Percentiles rank a stretch among this genome's conserved stretches.
Evolutionary conservation across 176 grass and related monocot genomes (phyloP).

Genomic region (Leersia perrieri): DNA sequence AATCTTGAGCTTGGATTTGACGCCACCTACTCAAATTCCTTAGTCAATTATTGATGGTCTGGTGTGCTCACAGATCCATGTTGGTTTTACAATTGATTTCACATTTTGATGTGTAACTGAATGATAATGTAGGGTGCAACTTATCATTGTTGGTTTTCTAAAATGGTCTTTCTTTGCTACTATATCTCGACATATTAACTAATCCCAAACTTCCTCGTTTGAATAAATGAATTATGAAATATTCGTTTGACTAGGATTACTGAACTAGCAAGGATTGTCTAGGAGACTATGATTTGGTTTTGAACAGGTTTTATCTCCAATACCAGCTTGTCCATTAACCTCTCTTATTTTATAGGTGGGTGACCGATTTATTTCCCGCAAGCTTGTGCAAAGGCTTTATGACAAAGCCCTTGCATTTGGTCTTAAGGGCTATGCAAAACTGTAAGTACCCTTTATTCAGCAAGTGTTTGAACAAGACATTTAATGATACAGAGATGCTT

Average conservation of each 20-base stretch:
- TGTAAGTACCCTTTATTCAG: constrained; percentile 58
- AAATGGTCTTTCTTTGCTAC: background rate
- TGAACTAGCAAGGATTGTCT: constrained; percentile 1
- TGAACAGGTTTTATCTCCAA: constrained; percentile 9
- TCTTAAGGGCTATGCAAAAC: constrained; percentile 91
- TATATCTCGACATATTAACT: constrained; percentile 20
- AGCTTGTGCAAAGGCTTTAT: constrained; percentile 80
- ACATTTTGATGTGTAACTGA: constrained; percentile 8
- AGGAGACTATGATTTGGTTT: constrained; percentile 8
- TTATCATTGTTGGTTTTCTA: background rate
- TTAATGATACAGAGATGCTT: background rate
- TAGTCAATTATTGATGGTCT: background rate
- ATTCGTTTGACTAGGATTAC: background rate
- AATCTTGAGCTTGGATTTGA: constrained; percentile 24
- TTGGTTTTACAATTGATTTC: background rate
- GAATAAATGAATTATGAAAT: background rate
- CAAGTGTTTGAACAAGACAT: constrained; percentile 17
- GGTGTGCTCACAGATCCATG: constrained; percentile 1
- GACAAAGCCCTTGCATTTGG: constrained; percentile 91
- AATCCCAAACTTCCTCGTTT: background rate
- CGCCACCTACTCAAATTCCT: background rate
- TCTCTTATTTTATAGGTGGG: constrained; percentile 61
- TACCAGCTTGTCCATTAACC: constrained; percentile 15
- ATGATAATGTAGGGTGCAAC: background rate
- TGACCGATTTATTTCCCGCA: constrained; percentile 95